A percentile compares a stretch with the other conserved stretches of the same genome.
These are phyloP conservation scores for Dactylis glomerata DNA, from an alignment of 176 grass and related monocot genomes.

Conservation along the genomic window DNA sequence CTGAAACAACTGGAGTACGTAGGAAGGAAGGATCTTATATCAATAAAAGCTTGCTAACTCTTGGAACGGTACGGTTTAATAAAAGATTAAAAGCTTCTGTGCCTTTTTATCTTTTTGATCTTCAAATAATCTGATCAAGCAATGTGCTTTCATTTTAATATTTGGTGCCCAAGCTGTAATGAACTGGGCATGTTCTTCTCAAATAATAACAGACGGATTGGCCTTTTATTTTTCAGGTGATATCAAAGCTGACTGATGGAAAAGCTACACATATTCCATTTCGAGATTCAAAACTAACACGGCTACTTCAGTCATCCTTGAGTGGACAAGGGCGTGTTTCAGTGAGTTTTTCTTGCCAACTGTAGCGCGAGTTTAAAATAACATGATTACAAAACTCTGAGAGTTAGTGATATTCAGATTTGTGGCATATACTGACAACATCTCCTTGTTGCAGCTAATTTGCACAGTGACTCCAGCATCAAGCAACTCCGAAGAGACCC, in stretches of 20 bases:
- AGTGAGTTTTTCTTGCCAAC: slow-evolving; percentile 50
- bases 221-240: slow-evolving; percentile 60
- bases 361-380: not conserved
- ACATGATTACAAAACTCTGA: not conserved
- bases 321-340: slow-evolving; percentile 99
- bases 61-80: slow-evolving; percentile 71
- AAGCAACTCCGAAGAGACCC: slow-evolving; percentile 97
- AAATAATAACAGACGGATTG: not conserved
- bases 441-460: slow-evolving; percentile 64
- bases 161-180: not conserved
- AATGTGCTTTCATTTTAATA: slow-evolving; percentile 17
- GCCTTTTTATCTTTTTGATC: not conserved
- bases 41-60: slow-evolving; percentile 98
- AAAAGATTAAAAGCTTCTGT: not conserved
- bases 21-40: slow-evolving; percentile 99
- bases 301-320: slow-evolving; percentile 97
- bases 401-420: slow-evolving; percentile 8
- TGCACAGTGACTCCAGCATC: slow-evolving; percentile 97
- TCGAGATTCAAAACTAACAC: slow-evolving; percentile 97
- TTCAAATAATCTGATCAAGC: slow-evolving; percentile 22
- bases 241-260: slow-evolving; percentile 94
- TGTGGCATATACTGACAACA: slow-evolving; percentile 13
- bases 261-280: slow-evolving; percentile 95
- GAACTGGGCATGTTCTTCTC: not conserved
- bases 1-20: slow-evolving; percentile 95